phyloP scores from a whole-genome alignment of 2,329 filamentous ascomycete genomes.

The Talaromyces sp. region DNA sequence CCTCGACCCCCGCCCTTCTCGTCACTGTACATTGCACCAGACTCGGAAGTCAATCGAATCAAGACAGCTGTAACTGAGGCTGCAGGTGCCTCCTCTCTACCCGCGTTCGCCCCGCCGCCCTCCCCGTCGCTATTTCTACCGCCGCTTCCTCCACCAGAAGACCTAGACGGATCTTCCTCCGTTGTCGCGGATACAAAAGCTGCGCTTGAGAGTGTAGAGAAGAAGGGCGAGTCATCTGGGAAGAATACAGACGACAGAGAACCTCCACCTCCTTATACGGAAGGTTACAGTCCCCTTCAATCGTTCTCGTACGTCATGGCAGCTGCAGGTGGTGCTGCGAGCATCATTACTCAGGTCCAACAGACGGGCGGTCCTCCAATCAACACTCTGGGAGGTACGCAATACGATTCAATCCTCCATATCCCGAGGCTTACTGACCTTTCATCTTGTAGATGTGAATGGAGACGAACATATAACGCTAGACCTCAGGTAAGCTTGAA shows the following conservation, averaged over 20 bases:
- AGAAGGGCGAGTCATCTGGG: constrained; percentile 67
- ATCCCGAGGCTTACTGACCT: constrained; percentile 12
- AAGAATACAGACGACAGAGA: constrained; percentile 76
- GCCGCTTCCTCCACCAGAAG: constrained; percentile 31
- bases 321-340: constrained; percentile 90
- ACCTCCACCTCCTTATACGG: constrained; percentile 91
- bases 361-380: constrained; percentile 81
- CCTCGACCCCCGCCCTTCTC: constrained; percentile 58
- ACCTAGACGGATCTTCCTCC: constrained; percentile 45
- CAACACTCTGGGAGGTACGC: constrained; percentile 77
- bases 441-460: constrained; percentile 57
- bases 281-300: constrained; percentile 84
- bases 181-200: constrained; percentile 73
- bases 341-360: constrained; percentile 98
- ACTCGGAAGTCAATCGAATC: constrained; percentile 33
- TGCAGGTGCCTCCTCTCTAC: constrained; percentile 40
- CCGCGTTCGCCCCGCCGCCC: constrained; percentile 50
- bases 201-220: constrained; percentile 68
- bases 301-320: constrained; percentile 98
- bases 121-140: constrained; percentile 31
- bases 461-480: constrained; percentile 92
- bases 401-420: not conserved
- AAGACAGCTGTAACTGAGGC: constrained; percentile 45
- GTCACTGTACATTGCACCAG: constrained; percentile 54
- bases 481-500: constrained; percentile 70